These are phyloP conservation scores for Podila verticillata DNA, from an alignment of 192 early-diverging fungal genomes.

Conservation along the genomic window DNA sequence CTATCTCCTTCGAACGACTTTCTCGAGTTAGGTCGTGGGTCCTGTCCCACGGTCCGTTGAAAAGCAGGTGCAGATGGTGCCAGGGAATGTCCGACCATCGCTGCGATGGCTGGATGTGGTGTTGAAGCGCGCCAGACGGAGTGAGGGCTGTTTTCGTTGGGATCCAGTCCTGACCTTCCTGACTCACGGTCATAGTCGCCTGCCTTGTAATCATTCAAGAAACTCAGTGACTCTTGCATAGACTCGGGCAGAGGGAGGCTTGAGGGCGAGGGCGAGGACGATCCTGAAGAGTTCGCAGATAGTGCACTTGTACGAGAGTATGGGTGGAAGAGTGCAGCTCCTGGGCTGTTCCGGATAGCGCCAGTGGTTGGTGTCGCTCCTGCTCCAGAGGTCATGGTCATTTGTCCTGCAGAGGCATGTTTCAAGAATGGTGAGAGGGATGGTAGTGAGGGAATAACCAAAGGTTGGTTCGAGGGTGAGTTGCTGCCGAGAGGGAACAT, in stretches of 20 bases:
- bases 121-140: constrained; percentile 42
- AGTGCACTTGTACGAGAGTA: constrained; percentile 14
- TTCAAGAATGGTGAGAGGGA: constrained; percentile 42
- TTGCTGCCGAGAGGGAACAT: constrained; percentile 11
- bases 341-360: constrained; percentile 16
- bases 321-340: constrained; percentile 25
- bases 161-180: neutral
- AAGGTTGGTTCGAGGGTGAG: constrained; percentile 25
- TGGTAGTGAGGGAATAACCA: constrained; percentile 39
- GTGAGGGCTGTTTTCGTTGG: constrained; percentile 3
- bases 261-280: constrained; percentile 20
- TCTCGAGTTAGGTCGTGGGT: neutral
- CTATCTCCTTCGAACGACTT: constrained; percentile 18
- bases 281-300: constrained; percentile 8
- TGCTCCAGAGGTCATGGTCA: constrained; percentile 25
- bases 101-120: constrained; percentile 45
- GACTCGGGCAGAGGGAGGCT: constrained; percentile 33
- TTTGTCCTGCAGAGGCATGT: constrained; percentile 24
- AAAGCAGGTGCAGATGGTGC: constrained; percentile 29
- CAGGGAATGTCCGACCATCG: constrained; percentile 43
- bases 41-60: constrained; percentile 17
- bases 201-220: constrained; percentile 41
- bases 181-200: constrained; percentile 13
- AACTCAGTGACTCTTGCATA: constrained; percentile 50
- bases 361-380: constrained; percentile 16